These are phyloP conservation scores for Trifolium repens DNA, from an alignment of 306 rosid species.

Conservation along the genomic window DNA sequence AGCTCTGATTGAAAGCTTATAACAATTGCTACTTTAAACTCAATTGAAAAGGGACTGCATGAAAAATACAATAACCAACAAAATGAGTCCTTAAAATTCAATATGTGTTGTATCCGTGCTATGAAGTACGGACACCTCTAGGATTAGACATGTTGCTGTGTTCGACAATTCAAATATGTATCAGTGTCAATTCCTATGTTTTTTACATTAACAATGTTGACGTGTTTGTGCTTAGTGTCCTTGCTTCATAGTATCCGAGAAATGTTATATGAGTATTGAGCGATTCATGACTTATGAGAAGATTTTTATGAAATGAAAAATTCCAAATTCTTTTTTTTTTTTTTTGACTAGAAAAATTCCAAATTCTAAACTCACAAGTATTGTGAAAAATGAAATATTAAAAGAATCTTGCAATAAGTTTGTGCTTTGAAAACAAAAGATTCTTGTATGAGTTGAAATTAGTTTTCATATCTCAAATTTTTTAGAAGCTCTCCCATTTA, in stretches of 20 bases:
- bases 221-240: too few relatives aligned
- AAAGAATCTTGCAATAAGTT: neutral
- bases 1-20: slow-evolving; percentile 81
- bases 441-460: neutral
- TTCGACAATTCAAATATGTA: too few relatives aligned
- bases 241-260: too few relatives aligned
- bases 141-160: too few relatives aligned
- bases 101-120: neutral
- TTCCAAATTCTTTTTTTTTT: neutral
- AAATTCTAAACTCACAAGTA: neutral
- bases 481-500: neutral
- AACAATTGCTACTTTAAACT: slow-evolving; percentile 75
- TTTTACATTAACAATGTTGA: too few relatives aligned
- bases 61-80: slow-evolving; percentile 7
- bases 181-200: too few relatives aligned
- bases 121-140: neutral
- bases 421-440: neutral
- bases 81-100: slow-evolving; percentile 2
- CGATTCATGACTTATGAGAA: neutral
- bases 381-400: neutral
- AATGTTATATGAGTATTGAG: neutral
- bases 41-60: slow-evolving; percentile 92
- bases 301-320: slow-evolving; percentile 9
- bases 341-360: too few relatives aligned
- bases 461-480: neutral